Evolutionary conservation across 345 rosid species (phyloP).

Genomic region (Acer yangbiense): DNA sequence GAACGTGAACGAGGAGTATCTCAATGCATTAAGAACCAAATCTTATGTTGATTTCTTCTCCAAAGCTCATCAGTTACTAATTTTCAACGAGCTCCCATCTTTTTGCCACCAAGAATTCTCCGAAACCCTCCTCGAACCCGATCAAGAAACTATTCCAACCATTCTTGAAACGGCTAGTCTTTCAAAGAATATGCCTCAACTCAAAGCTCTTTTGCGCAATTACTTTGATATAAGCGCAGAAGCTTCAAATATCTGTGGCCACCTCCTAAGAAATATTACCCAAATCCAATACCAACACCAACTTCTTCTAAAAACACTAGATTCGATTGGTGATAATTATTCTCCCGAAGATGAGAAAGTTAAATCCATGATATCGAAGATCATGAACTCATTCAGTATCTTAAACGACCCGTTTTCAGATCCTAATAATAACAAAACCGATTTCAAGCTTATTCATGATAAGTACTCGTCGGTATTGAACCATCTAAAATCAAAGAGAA

Average conservation of each 20-base stretch:
- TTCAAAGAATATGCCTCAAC: conserved; percentile 30
- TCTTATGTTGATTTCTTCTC: conserved; percentile 41
- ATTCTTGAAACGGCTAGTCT: conserved; percentile 36
- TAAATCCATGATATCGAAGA: conserved; percentile 14
- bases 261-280: conserved; percentile 31
- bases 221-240: conserved; percentile 48
- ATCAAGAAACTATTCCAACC: conserved; percentile 34
- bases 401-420: conserved; percentile 36
- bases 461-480: conserved; percentile 24
- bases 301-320: conserved; percentile 28
- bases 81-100: conserved; percentile 24
- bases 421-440: conserved; percentile 21
- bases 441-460: conserved; percentile 36
- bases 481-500: conserved; percentile 34
- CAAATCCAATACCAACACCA: conserved; percentile 25
- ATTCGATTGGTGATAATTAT: conserved; percentile 16
- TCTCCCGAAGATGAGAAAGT: conserved; percentile 8
- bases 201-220: conserved; percentile 31
- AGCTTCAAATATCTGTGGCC: conserved; percentile 43
- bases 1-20: conserved; percentile 45
- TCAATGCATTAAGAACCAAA: conserved; percentile 44
- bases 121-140: conserved; percentile 42
- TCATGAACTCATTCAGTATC: conserved; percentile 24
- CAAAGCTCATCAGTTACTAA: conserved; percentile 42
- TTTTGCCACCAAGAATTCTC: conserved; percentile 21